Percentiles rank a stretch among this genome's conserved stretches.
Evolutionary conservation across 2,329 filamentous ascomycete genomes (phyloP).

Genomic region (Sporothrix inflata): DNA sequence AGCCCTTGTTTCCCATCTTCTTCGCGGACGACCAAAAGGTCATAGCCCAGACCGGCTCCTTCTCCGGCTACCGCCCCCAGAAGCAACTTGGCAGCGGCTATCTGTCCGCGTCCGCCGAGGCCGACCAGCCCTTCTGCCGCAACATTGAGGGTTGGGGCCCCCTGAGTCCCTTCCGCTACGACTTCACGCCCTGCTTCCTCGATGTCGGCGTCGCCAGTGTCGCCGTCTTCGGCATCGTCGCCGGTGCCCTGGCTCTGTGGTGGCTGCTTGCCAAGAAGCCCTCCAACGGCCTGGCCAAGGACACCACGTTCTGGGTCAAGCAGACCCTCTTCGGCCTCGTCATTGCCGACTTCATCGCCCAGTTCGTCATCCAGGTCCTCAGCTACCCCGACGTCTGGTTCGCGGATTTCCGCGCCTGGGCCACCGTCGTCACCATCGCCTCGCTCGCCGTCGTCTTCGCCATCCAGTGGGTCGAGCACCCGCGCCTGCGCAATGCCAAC

Average conservation of each 20-base stretch:
- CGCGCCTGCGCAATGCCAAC: conserved; percentile 80
- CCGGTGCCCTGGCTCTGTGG: conserved; percentile 77
- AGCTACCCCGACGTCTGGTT: conserved; percentile 71
- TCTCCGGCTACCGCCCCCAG: conserved; percentile 59
- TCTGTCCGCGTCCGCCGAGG: conserved; percentile 54
- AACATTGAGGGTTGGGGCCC: conserved; percentile 96
- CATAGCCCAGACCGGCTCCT: conserved; percentile 60
- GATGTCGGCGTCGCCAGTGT: conserved; percentile 85
- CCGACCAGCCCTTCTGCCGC: conserved; percentile 76
- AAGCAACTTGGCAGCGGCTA: conserved; percentile 61
- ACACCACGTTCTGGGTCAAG: conserved; percentile 93
- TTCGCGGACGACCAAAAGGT: conserved; percentile 48
- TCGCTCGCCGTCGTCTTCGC: conserved; percentile 75
- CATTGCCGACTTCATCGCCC: conserved; percentile 68
- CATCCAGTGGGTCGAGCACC: conserved; percentile 86
- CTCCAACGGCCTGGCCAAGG: conserved; percentile 69
- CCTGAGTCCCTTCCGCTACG: conserved; percentile 81
- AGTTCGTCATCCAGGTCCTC: conserved; percentile 76
- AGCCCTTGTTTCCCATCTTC: conserved; percentile 31
- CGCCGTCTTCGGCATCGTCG: conserved; percentile 75
- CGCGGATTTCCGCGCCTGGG: conserved; percentile 85
- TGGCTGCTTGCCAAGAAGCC: conserved; percentile 74
- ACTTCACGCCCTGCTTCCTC: conserved; percentile 97
- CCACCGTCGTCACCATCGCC: conserved; percentile 69
- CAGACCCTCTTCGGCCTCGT: conserved; percentile 74